A percentile compares a stretch with the other conserved stretches of the same genome.
These are phyloP conservation scores for Pseudonitzschia delicatissima DNA, from an alignment of 108 stramenopile species.

Conservation along the genomic window DNA sequence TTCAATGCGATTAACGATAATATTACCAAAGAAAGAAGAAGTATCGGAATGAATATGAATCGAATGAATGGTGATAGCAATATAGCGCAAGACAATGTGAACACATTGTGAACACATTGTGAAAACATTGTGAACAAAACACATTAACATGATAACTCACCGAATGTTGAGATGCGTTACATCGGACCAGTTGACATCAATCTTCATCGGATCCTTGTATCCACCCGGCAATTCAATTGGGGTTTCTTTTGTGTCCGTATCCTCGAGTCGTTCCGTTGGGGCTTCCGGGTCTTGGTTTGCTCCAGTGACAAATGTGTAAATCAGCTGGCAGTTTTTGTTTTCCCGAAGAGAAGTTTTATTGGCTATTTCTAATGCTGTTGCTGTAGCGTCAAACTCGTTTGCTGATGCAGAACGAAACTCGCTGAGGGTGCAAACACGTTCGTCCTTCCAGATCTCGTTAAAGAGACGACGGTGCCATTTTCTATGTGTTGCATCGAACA, in stretches of 20 bases:
- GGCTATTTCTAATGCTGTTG: too few species aligned
- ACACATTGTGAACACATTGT: background rate
- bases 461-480: constrained; percentile 45
- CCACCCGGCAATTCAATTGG: constrained; percentile 14
- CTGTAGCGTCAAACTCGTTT: too few species aligned
- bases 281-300: constrained; percentile 23
- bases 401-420: constrained; percentile 21
- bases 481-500: constrained; percentile 35
- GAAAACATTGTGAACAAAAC: background rate
- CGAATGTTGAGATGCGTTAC: constrained; percentile 27
- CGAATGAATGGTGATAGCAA: background rate
- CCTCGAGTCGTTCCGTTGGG: constrained; percentile 20
- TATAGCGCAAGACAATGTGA: background rate
- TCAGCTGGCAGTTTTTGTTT: constrained; percentile 32
- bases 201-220: background rate
- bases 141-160: constrained; percentile 9
- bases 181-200: constrained; percentile 22
- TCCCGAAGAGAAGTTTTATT: background rate
- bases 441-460: constrained; percentile 37
- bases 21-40: background rate
- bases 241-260: constrained; percentile 2
- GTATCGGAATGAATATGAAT: background rate
- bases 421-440: constrained; percentile 38
- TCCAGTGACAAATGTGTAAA: constrained; percentile 50
- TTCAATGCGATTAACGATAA: constrained; percentile 6